Percentiles rank a stretch among this genome's conserved stretches.
Conservation (phyloP, 106 monocot species). For the Acorus gramineus region DNA sequence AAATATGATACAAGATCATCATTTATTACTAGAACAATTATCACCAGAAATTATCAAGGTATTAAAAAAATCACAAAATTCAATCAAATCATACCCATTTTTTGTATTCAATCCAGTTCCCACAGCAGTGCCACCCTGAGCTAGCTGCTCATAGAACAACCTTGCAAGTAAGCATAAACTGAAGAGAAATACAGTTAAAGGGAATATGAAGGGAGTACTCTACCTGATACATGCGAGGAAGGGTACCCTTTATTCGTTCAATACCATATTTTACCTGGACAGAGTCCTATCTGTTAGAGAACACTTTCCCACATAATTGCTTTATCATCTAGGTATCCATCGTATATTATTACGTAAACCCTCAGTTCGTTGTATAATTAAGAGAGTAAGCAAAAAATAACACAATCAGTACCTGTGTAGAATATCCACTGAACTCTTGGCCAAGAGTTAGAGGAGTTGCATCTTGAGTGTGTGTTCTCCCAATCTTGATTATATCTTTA, state of each 20-base stretch:
- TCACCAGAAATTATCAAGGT: too few relatives aligned
- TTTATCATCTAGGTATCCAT: too few relatives aligned
- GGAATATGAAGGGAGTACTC: neutral
- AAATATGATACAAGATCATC: too few relatives aligned
- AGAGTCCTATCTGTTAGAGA: too few relatives aligned
- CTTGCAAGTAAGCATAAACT: neutral
- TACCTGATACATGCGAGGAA: constrained; percentile 98
- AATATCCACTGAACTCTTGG: constrained; percentile 95
- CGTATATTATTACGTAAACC: too few relatives aligned
- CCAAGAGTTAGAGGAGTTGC: constrained; percentile 97
- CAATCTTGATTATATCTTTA: constrained; percentile 95
- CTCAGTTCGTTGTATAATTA: too few relatives aligned
- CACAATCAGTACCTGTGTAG: constrained; percentile 58
- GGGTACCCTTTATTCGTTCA: constrained; percentile 48
- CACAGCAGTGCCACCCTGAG: constrained; percentile 99
- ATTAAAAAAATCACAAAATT: neutral
- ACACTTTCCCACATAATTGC: too few relatives aligned
- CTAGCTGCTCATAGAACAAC: constrained; percentile 54
- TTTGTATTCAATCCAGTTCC: constrained; percentile 95
- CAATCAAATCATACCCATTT: constrained; percentile 53
- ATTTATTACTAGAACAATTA: too few relatives aligned
- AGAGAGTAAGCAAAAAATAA: too few relatives aligned
- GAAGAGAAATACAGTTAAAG: neutral
- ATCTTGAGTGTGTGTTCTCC: constrained; percentile 96
- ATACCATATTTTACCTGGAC: constrained; percentile 82